These are phyloP conservation scores for Sicyos baderoa DNA, from an alignment of 306 rosid genomes.

Conservation along the genomic window DNA sequence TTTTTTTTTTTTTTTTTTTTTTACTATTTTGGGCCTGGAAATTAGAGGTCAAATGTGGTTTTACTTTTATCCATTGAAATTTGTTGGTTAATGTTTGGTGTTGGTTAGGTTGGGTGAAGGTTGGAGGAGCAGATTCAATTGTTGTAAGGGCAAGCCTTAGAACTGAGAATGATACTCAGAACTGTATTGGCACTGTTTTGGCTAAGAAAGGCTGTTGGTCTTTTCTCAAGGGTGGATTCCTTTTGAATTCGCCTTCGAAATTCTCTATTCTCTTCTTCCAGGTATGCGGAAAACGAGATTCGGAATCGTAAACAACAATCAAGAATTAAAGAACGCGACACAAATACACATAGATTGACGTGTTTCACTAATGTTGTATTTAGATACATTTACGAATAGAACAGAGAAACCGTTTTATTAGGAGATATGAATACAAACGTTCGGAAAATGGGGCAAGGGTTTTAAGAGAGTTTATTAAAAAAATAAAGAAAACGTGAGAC, in stretches of 20 bases:
- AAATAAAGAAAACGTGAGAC: too few species aligned
- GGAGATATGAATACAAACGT: too few species aligned
- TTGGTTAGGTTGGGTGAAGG: conserved; percentile 58
- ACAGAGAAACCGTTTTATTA: too few species aligned
- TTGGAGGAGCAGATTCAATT: conserved; percentile 39
- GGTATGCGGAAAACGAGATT: conserved; percentile 26
- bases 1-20: conserved; percentile 1
- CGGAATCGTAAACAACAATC: background rate
- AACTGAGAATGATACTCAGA: conserved; percentile 31
- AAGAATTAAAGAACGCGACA: too few species aligned
- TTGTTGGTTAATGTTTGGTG: background rate
- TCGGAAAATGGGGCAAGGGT: too few species aligned
- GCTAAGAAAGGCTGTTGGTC: conserved; percentile 88
- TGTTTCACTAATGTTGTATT: too few species aligned
- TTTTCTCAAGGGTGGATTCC: conserved; percentile 91
- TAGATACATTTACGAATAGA: too few species aligned
- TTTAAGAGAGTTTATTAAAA: too few species aligned
- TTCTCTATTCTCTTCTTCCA: conserved; percentile 45
- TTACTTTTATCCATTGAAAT: background rate
- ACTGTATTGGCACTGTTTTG: conserved; percentile 62
- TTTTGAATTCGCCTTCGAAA: conserved; percentile 33
- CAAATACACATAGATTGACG: too few species aligned
- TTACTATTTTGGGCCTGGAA: too few species aligned
- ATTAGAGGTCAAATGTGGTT: background rate
- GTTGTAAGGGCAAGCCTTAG: conserved; percentile 49